phyloP scores from a whole-genome alignment of 345 rosid species.

The Eutrema japonicum region DNA sequence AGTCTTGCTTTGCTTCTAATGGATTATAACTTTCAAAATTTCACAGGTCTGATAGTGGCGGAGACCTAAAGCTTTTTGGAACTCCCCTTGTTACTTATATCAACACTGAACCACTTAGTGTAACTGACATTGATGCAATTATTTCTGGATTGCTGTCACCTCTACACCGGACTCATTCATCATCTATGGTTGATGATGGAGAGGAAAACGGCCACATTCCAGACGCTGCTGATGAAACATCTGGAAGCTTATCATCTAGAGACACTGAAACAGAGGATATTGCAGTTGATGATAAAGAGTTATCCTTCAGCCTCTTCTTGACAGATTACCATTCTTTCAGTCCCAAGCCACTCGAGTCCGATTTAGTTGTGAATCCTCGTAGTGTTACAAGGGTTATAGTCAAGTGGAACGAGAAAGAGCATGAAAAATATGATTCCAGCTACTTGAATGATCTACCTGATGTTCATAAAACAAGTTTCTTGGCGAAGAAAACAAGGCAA shows the following conservation, averaged over 20 bases:
- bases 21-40: conserved; percentile 12
- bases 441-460: conserved; percentile 77
- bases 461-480: conserved; percentile 63
- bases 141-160: conserved; percentile 65
- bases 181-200: conserved; percentile 46
- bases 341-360: conserved; percentile 55
- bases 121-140: conserved; percentile 62
- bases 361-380: conserved; percentile 55
- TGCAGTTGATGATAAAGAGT: conserved; percentile 40
- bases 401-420: conserved; percentile 74
- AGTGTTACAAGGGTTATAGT: conserved; percentile 54
- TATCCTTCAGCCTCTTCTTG: conserved; percentile 52
- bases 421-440: conserved; percentile 67
- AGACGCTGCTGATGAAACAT: conserved; percentile 54
- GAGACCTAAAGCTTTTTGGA: conserved; percentile 59
- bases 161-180: conserved; percentile 55
- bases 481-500: conserved; percentile 67
- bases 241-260: conserved; percentile 46
- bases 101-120: conserved; percentile 55
- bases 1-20: conserved; percentile 3
- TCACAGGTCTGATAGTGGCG: conserved; percentile 53
- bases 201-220: conserved; percentile 57
- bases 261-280: conserved; percentile 48
- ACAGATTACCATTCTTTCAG: conserved; percentile 46
- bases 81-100: conserved; percentile 73